Evolutionary conservation across 2,329 filamentous ascomycete species (phyloP).

Genomic region (Hirsutella thompsonii): DNA sequence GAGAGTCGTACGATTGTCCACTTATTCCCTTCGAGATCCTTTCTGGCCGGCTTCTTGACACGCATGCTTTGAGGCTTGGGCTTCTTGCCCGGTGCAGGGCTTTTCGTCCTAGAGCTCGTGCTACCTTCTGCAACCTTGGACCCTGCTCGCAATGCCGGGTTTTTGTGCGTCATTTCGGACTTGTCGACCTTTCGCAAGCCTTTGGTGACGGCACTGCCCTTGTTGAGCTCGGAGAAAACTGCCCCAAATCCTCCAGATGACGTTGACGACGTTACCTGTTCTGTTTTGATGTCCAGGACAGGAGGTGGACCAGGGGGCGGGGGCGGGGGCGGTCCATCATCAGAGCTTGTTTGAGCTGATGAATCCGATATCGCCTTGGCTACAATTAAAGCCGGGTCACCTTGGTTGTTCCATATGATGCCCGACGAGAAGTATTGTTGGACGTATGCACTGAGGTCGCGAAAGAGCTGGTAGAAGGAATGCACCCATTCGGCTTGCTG

Average conservation of each 20-base stretch:
- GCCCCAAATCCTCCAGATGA: conserved; percentile 58
- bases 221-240: conserved; percentile 86
- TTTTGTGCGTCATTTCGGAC: conserved; percentile 97
- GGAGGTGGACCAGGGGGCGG: conserved; percentile 61
- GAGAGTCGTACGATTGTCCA: conserved; percentile 62
- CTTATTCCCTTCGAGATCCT: conserved; percentile 77
- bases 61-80: conserved; percentile 79
- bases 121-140: conserved; percentile 54
- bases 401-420: conserved; percentile 74
- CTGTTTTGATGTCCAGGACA: conserved; percentile 44
- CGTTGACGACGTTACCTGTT: conserved; percentile 12
- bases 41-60: conserved; percentile 66
- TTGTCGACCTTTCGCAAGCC: conserved; percentile 87
- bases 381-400: conserved; percentile 58
- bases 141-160: conserved; percentile 67
- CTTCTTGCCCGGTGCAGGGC: conserved; percentile 77
- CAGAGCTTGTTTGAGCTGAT: conserved; percentile 11
- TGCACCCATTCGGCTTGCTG: conserved; percentile 81
- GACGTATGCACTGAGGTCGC: conserved; percentile 69
- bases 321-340: conserved; percentile 45
- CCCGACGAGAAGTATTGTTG: conserved; percentile 72
- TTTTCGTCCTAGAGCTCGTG: conserved; percentile 54
- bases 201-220: conserved; percentile 76
- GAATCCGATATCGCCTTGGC: conserved; percentile 37
- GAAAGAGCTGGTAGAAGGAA: conserved; percentile 85